Evolutionary conservation across 2,329 filamentous ascomycete species (phyloP), one percentile per base, ranked within the genome.

Genomic region (Graphilbum sp.): DNA sequence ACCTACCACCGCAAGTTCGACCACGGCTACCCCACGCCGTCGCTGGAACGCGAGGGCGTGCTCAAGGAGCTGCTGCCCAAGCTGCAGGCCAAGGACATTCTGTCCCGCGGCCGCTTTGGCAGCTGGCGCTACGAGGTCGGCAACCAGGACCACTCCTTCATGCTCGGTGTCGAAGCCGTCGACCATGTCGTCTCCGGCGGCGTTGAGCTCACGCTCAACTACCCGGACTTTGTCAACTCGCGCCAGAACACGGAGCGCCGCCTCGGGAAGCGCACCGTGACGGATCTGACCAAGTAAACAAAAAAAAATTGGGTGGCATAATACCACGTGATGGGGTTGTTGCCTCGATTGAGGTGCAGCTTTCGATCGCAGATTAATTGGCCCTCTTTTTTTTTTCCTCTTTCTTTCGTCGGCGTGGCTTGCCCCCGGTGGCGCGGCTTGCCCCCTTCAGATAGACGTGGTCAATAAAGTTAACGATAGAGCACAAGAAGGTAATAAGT

Each of bases 1-100:
- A 95, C 87, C 48, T 98, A 98, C 69, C 85, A 95, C 73, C 85
- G 90, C 62, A 77, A 82, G 61, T 98, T 98, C 62, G 83, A 95
- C 60, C 90, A 96, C 68, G 90, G 90, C 49, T 98, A 98, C 69
- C 90, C 90, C 45, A 98, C 90, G 15, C 90, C 90, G 21, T 74
- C 80, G 25, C 75, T 98, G 31, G 90, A 96, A 74, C 83, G 90
- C 61, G 90, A 98, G 61, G 87, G 84, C 49, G 86, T 90, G 34
- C 75, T 98, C 49, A 92, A 80, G 62, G 66, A 95, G 65, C 75
- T 98, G 40, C 78, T 98, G 37, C 90, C 90, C 52, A 87, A 84
- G 65, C 79, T 98, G 43, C 79, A 93, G 64, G 81, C 76, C 45
- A 75, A 84, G 68, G 88, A 78, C 56, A 98, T 98, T 63, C 83